Base-by-base conservation (phyloP, 805 yeast species). In the Suhomyces faveliae region DNA sequence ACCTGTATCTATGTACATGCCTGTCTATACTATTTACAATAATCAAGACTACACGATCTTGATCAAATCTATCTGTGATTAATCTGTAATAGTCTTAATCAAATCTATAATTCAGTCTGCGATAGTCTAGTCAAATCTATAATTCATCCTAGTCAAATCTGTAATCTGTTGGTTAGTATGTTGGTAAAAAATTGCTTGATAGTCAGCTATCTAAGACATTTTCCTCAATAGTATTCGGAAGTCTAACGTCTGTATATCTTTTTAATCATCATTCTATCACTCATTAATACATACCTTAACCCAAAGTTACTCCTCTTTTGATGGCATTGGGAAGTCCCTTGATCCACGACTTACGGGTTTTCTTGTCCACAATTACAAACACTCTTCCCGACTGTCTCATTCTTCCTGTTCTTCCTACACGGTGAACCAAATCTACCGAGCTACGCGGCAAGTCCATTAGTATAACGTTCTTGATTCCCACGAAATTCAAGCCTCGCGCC, bases 391-490 rank as follows among this genome's bases (percentile, higher is more conserved):
- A 76, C 59, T 85, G 89, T 40, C 86, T 87, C 87, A 91, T 84
- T 63, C 99, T 73, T 2, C 97, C 97, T 0, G 97, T 92, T 68
- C 99, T 80, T 1, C 99, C 99, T 1, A 89, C 85, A 51, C 99
- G 74, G 63, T 92, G 98, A 17, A 92, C 82, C 50, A 92, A 72
- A 66, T 92, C 98, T 15, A 89, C 84, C 0, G 97, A 80, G 12
- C 86, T 84, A 45, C 79, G 78, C 5, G 99, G 99, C 40, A 90
- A 80, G 61, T 92, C 97, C 70, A 84, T 85, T 43, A 94, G 68
- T 22, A 92, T 75, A 10, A 92, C 88, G 57, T 90, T 90, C 55
- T 90, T 78, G 24, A 94, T 81, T 13, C 87, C 87, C 47, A 79
- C 77, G 67, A 94, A 90, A 60, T 92, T 92, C 47, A 94, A 68